Evolutionary conservation across 164 flowering plant genomes (phyloP), one percentile per base, ranked within the genome.

Genomic region (Echeveria elegans): DNA sequence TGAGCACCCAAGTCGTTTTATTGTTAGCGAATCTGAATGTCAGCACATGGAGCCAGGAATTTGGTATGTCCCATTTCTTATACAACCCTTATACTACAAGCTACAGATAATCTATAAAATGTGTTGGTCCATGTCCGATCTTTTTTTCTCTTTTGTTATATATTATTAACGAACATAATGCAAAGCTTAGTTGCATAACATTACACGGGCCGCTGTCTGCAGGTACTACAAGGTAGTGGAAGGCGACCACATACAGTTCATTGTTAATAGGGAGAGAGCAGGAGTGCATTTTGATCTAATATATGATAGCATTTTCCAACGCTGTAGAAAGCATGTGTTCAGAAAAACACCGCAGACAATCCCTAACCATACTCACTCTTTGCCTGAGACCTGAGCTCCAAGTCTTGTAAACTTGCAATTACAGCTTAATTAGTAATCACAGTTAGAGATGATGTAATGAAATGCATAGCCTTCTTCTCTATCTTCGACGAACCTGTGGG

Each of bases 191-290:
- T 38, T 0, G 41, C n/a, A n/a, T 18, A 16, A n/a, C 30, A 66
- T 9, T 41, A 15, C 15, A 0, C 10, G 48, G 19, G 10, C 26
- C 16, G 68, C 16, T 24, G 58, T 29, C 1, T 82, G 83, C 88
- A 95, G 99, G 99, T 88, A 92, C 70, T 90, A 92, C 86, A 95
- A 90, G 82, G 81, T 92, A 61, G 83, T 95, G 45, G 97, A 92
- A 79, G 99, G 80, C 0, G 99, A 95, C 78, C 99, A 95, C 80
- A 83, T 95, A 63, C 72, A 88, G 34, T 90, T 95, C 82, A 84
- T 95, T 12, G 78, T 95, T 65, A 90, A 90, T 65, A 71, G 97
- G 23, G 97, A 92, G 72, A 83, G 97, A 78, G 99, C 97, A 23
- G 97, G 99, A 52, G 81, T 86, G 48, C 89, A 89, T 66, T 95